Conservation (phyloP, 768 basidiomycete species). For the Rhodosporidiobolus sp. region DNA sequence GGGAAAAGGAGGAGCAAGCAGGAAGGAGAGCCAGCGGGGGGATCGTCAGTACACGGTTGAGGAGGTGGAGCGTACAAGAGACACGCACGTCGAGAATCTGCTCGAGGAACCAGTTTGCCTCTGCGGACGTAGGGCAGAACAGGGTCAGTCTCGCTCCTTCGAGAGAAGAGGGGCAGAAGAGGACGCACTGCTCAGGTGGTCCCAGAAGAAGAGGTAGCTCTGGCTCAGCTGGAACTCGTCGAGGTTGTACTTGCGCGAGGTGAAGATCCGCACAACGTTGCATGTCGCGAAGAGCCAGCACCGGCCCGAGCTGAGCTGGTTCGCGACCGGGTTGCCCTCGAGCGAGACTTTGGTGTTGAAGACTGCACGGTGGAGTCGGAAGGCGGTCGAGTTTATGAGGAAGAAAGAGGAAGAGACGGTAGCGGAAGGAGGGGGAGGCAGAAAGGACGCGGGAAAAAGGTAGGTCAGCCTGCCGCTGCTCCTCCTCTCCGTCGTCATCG, state of each 20-base stretch:
- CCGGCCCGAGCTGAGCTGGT: constrained; percentile 22
- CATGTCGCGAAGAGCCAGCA: constrained; percentile 27
- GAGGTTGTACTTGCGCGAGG: constrained; percentile 61
- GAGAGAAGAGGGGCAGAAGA: too few species aligned
- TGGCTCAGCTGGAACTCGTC: constrained; percentile 79
- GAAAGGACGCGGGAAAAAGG: too few species aligned
- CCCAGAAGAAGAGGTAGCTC: constrained; percentile 87
- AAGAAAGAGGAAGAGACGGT: too few species aligned
- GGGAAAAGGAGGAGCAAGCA: not conserved
- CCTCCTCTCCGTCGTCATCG: too few species aligned
- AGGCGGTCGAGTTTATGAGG: too few species aligned
- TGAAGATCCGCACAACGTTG: constrained; percentile 17
- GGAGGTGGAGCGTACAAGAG: too few species aligned
- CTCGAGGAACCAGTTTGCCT: constrained; percentile 83
- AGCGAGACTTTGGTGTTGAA: constrained; percentile 4
- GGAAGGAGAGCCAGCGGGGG: constrained; percentile 45
- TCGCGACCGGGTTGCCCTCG: constrained; percentile 24
- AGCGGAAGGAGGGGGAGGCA: too few species aligned
- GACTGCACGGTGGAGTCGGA: not conserved
- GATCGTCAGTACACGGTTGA: too few species aligned
- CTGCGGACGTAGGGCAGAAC: too few species aligned
- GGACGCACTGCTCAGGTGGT: constrained; percentile 52
- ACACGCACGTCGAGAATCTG: constrained; percentile 64
- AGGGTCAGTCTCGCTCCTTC: too few species aligned
- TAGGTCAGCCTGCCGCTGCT: too few species aligned